These are phyloP conservation scores for Verbascum thapsus DNA, from an alignment of 257 asterid species.

Conservation along the genomic window DNA sequence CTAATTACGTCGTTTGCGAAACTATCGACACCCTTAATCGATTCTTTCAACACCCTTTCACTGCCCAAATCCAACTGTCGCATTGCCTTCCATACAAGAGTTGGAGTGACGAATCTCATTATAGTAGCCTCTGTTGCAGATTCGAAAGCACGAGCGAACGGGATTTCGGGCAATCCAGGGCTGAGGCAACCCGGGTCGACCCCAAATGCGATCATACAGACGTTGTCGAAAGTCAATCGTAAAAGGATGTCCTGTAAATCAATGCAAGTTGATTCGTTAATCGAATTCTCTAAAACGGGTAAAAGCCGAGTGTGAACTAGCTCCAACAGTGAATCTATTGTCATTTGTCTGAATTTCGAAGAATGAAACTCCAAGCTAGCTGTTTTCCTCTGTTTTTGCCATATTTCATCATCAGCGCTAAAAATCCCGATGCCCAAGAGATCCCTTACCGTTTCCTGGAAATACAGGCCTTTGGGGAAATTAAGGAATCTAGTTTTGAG, in stretches of 20 bases:
- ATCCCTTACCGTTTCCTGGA: conserved; percentile 62
- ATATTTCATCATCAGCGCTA: conserved; percentile 72
- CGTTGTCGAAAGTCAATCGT: conserved; percentile 85
- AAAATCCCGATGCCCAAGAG: conserved; percentile 89
- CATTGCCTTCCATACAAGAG: conserved; percentile 76
- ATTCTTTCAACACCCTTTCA: conserved; percentile 55
- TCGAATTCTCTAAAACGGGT: conserved; percentile 66
- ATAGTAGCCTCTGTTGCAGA: conserved; percentile 84
- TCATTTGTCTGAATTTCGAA: conserved; percentile 64
- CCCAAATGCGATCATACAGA: conserved; percentile 94
- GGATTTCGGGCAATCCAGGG: conserved; percentile 75
- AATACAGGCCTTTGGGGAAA: conserved; percentile 79
- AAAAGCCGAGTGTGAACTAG: conserved; percentile 74
- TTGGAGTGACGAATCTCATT: conserved; percentile 71
- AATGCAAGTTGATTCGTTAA: conserved; percentile 27
- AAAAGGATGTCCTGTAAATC: conserved; percentile 81
- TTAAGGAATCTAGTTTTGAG: conserved; percentile 74
- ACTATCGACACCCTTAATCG: conserved; percentile 61
- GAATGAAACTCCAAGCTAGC: conserved; percentile 93
- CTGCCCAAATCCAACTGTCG: conserved; percentile 56
- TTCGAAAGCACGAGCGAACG: conserved; percentile 84
- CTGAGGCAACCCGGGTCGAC: conserved; percentile 87
- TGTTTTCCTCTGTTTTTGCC: conserved; percentile 81
- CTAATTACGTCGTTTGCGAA: conserved; percentile 74
- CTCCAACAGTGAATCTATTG: conserved; percentile 67